These are phyloP conservation scores for Eimeria tenella DNA, from an alignment of 169 alveolate species.

Conservation along the genomic window DNA sequence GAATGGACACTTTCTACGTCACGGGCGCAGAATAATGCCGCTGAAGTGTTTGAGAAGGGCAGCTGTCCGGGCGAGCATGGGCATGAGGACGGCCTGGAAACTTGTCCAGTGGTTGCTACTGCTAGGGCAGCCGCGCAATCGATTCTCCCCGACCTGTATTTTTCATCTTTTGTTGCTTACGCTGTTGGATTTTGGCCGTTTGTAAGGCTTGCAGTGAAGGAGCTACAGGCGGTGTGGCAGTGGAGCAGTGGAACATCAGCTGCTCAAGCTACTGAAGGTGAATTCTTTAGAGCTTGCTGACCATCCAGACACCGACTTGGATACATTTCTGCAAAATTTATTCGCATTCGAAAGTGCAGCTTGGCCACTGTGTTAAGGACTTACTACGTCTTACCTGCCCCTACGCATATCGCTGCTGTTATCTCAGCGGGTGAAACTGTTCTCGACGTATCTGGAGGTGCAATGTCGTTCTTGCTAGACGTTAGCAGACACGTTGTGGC, in stretches of 20 bases:
- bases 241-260: background rate
- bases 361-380: background rate
- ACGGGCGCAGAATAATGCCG: background rate
- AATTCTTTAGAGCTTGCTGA: background rate
- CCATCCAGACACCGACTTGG: no score
- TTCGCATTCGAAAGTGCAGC: background rate
- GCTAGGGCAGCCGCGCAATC: slow-evolving; percentile 43
- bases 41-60: background rate
- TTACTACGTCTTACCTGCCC: background rate
- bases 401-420: background rate
- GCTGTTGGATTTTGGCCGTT: slow-evolving; percentile 61
- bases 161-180: slow-evolving; percentile 43
- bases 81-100: background rate
- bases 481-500: background rate
- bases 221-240: slow-evolving; percentile 36
- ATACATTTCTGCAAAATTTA: no score
- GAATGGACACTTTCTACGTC: slow-evolving; percentile 6
- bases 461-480: slow-evolving; percentile 52
- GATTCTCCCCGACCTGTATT: slow-evolving; percentile 19
- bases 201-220: slow-evolving; percentile 17
- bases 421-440: background rate
- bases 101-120: background rate
- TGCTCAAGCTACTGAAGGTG: slow-evolving; percentile 1
- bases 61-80: background rate
- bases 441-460: slow-evolving; percentile 56